Conservation (phyloP, 2,329 filamentous ascomycete species). For the Curvularia sp. region DNA sequence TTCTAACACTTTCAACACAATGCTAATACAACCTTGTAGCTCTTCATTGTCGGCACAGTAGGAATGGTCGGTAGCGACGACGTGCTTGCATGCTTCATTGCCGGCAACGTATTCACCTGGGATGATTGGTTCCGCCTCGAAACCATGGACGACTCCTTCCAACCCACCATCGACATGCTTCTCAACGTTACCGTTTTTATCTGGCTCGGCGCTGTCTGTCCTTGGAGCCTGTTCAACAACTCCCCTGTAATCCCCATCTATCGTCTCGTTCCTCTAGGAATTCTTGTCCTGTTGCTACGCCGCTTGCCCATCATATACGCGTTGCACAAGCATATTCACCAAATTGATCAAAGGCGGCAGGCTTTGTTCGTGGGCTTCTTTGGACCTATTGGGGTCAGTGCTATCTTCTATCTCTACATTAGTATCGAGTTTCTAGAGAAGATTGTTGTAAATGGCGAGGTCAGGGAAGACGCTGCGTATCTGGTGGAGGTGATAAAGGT, state of each 20-base stretch:
- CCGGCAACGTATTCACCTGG: slow-evolving; percentile 89
- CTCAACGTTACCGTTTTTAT: slow-evolving; percentile 88
- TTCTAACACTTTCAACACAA: background rate
- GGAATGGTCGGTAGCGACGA: slow-evolving; percentile 89
- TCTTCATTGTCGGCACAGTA: slow-evolving; percentile 87
- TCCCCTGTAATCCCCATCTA: slow-evolving; percentile 76
- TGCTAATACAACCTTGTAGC: slow-evolving; percentile 42
- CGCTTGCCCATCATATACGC: slow-evolving; percentile 78
- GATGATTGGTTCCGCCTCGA: slow-evolving; percentile 94
- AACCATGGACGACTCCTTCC: slow-evolving; percentile 88
- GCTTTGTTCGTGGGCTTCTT: slow-evolving; percentile 92
- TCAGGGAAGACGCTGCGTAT: slow-evolving; percentile 69
- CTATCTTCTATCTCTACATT: slow-evolving; percentile 88
- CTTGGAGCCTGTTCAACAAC: slow-evolving; percentile 74
- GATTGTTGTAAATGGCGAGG: slow-evolving; percentile 65
- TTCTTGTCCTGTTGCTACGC: slow-evolving; percentile 78
- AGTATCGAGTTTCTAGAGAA: slow-evolving; percentile 74
- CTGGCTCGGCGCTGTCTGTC: slow-evolving; percentile 76
- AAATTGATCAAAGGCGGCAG: slow-evolving; percentile 77
- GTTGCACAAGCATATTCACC: slow-evolving; percentile 77
- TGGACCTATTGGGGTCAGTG: slow-evolving; percentile 88
- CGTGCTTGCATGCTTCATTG: slow-evolving; percentile 89
- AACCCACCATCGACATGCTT: slow-evolving; percentile 93
- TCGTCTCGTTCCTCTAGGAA: slow-evolving; percentile 74
- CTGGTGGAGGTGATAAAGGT: slow-evolving; percentile 72